Evolutionary conservation across 176 grass and related monocot genomes (phyloP).

Genomic region (Triticum urartu): DNA sequence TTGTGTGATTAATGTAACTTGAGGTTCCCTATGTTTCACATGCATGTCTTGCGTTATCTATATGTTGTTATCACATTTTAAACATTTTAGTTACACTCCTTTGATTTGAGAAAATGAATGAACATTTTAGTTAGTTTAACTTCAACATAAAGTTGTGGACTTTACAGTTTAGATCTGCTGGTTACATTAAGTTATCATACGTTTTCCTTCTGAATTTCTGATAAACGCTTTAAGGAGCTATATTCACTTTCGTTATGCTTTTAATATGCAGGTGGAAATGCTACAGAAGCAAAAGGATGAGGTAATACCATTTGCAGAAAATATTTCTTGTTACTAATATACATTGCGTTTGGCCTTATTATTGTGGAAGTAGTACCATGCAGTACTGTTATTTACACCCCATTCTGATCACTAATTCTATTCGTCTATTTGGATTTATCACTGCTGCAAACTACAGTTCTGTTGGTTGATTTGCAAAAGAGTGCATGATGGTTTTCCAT

Average conservation of each 20-base stretch:
- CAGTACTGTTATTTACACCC: neutral
- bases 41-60: neutral
- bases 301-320: constrained; percentile 42
- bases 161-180: neutral
- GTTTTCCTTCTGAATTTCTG: constrained; percentile 8
- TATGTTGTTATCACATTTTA: neutral
- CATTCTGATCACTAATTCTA: neutral
- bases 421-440: neutral
- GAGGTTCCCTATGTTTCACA: too few relatives aligned
- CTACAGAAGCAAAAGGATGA: constrained; percentile 58
- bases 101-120: constrained; percentile 5
- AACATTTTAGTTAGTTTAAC: neutral
- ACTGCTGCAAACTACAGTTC: neutral
- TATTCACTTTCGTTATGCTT: constrained; percentile 30
- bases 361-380: neutral
- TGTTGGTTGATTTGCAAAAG: neutral
- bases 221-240: neutral
- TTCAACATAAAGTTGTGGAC: neutral
- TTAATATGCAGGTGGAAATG: constrained; percentile 57
- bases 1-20: too few relatives aligned
- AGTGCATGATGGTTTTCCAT: neutral
- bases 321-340: neutral
- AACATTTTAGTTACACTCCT: neutral
- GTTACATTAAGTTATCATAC: constrained; percentile 5
- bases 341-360: neutral